Evolutionary conservation across 768 basidiomycete species (phyloP), one percentile per base, ranked within the genome.

Genomic region (Chiua virens): DNA sequence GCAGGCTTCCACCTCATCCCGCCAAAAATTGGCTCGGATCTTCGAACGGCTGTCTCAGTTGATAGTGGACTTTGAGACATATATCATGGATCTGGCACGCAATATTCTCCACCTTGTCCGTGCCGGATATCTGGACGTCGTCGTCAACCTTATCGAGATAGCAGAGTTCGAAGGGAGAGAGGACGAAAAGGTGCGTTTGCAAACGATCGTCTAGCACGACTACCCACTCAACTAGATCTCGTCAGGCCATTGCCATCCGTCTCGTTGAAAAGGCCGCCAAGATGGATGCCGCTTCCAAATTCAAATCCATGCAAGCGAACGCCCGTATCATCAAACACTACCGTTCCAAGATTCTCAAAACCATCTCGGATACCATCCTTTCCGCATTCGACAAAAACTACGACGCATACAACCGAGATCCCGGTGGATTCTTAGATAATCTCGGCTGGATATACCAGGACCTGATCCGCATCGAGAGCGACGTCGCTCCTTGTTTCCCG

Each of bases 221-320:
- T 11, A 8, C 4, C 8, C 18, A 5, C 39, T 50, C 8, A 51
- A 17, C 51, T 21, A 37, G n/a, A 32, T 46, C 41, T 44, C 11
- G 2, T 23, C 56, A 96, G 94, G 92, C 96, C 8, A 86, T 97
- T 30, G 95, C 91, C 34, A 90, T 98, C 64, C 82, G 89, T 45
- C 86, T 99, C 20, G 89, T 98, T 50, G 95, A 94, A 69, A 96
- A 94, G 68, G 93, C 18, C 91, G 96, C n/a, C n/a, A n/a, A n/a
- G n/a, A n/a, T n/a, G n/a, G n/a, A n/a, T n/a, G n/a, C n/a, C n/a
- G n/a, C n/a, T 1, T 86, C 91, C 11, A 94, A 92, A 69, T 95
- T 92, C 74, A 90, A 84, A 64, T 96, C 92, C 14, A 84, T 95
- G 79, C 89, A 92, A 70, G 93, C 93, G 40, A 86, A 93, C 58